Evolutionary conservation across 169 alveolate species (phyloP).

Genomic region (Eimeria tenella): DNA sequence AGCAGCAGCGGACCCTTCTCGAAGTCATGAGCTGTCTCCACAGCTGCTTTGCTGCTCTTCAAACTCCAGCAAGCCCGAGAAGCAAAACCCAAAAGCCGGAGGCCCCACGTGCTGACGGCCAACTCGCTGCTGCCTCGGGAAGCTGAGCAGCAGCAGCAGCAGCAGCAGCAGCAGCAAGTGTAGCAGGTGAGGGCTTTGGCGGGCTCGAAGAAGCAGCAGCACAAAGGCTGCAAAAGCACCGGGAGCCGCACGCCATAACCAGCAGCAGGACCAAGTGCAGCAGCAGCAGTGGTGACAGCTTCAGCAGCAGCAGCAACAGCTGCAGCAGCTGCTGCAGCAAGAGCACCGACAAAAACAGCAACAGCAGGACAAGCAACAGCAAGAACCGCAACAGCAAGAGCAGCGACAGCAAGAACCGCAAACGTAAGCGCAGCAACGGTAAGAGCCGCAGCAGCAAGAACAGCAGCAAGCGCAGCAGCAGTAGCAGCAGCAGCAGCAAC

Average conservation of each 20-base stretch:
- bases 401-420: background rate
- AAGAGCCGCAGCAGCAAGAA: background rate
- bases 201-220: no score
- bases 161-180: background rate
- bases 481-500: background rate
- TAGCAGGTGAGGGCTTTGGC: no score
- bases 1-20: background rate
- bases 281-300: no score
- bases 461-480: background rate
- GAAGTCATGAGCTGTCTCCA: background rate
- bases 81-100: background rate
- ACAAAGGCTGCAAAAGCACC: no score
- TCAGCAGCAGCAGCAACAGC: no score
- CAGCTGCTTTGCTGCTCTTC: background rate
- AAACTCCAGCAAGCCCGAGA: background rate
- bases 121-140: constrained; percentile 24
- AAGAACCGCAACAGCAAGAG: background rate
- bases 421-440: background rate
- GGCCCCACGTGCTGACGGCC: background rate
- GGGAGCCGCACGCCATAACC: no score
- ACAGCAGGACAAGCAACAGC: background rate
- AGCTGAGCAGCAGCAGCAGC: background rate
- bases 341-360: background rate
- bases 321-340: background rate
- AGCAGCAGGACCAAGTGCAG: no score